Conservation (phyloP, 768 basidiomycete genomes). For the Tulasnella sp. region DNA sequence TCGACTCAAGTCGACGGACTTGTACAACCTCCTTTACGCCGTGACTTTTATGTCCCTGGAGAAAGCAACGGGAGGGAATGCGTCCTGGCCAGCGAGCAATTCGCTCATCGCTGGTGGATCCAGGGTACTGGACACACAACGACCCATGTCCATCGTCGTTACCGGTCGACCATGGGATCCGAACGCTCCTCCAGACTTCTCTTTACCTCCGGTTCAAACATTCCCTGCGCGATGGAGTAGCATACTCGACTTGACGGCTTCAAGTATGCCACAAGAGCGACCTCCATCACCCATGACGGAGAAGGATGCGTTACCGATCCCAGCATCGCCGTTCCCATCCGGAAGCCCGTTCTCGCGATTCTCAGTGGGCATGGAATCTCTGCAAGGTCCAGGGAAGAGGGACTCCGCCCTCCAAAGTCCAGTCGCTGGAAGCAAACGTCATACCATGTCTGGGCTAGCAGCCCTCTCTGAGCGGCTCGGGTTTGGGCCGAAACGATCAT, state of each 20-base stretch:
- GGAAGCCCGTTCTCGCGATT: neutral
- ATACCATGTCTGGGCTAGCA: conserved; percentile 39
- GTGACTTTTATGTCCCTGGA: conserved; percentile 70
- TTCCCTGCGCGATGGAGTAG: conserved; percentile 91
- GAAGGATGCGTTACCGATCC: conserved; percentile 55
- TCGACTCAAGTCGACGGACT: conserved; percentile 59
- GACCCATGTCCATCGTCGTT: conserved; percentile 73
- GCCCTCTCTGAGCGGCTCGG: conserved; percentile 14
- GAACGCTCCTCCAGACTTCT: conserved; percentile 34
- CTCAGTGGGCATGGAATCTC: neutral
- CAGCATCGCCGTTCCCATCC: conserved; percentile 68
- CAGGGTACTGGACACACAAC: conserved; percentile 46
- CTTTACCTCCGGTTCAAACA: conserved; percentile 46
- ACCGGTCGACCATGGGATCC: conserved; percentile 56
- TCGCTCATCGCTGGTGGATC: conserved; percentile 23
- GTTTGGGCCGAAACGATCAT: neutral
- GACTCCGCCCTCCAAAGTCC: conserved; percentile 24
- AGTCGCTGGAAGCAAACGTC: conserved; percentile 52
- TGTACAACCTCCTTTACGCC: conserved; percentile 82
- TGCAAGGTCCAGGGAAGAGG: neutral
- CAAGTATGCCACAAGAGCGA: conserved; percentile 26
- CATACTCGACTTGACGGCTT: conserved; percentile 62
- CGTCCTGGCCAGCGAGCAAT: neutral
- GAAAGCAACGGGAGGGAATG: neutral
- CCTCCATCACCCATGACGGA: conserved; percentile 29